phyloP scores from a whole-genome alignment of 202 grass and related monocot genomes.

The Hordeum pubiflorum region DNA sequence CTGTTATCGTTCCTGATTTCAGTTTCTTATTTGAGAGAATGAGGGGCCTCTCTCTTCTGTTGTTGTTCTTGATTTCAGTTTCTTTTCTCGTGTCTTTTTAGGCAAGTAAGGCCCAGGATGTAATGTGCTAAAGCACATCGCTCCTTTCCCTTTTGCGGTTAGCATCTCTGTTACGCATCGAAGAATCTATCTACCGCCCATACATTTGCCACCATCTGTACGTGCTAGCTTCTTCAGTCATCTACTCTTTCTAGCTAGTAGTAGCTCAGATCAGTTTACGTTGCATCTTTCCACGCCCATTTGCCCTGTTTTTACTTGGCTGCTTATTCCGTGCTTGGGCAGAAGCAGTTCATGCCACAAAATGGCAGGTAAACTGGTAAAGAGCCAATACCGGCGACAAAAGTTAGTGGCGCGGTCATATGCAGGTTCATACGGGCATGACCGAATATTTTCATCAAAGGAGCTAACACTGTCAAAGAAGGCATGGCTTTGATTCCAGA shows the following conservation, averaged over 20 bases:
- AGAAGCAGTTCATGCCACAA: constrained; percentile 9
- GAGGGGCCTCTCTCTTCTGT: not conserved
- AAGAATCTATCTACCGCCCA: not conserved
- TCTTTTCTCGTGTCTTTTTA: not conserved
- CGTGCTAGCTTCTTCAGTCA: not conserved
- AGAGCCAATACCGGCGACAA: constrained; percentile 5
- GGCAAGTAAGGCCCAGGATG: not conserved
- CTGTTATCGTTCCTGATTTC: too few species aligned
- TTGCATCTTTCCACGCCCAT: not conserved
- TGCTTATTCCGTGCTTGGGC: not conserved
- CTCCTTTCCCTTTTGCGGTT: not conserved
- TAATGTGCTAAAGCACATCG: not conserved
- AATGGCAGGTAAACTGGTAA: not conserved
- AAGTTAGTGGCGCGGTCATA: constrained; percentile 27
- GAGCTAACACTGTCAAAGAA: constrained; percentile 26
- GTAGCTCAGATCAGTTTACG: not conserved
- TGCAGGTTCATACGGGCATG: constrained; percentile 20
- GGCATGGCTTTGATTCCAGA: not conserved
- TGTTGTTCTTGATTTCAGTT: not conserved
- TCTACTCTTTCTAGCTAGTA: not conserved
- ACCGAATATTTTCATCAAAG: constrained; percentile 31
- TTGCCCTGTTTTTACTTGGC: not conserved
- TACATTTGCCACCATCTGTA: not conserved
- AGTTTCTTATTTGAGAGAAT: not conserved
- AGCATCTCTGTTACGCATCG: not conserved